Evolutionary conservation across 1,284 basidiomycete genomes (phyloP).

Genomic region (Puccinia polysora): DNA sequence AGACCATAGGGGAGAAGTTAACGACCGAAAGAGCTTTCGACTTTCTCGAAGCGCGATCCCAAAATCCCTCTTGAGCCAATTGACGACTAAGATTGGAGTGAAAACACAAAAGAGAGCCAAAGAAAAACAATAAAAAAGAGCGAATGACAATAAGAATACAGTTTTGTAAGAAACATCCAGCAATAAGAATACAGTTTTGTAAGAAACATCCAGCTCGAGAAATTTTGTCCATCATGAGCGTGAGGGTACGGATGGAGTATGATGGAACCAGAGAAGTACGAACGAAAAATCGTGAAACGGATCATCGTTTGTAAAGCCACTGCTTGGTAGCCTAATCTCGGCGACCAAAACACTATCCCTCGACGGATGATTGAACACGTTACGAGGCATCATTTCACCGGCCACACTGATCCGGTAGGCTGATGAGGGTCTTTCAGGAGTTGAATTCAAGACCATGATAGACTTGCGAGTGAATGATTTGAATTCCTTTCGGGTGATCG

Average conservation of each 20-base stretch:
- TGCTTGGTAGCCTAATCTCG: constrained; percentile 9
- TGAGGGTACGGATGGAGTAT: background rate
- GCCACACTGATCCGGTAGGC: constrained; percentile 3
- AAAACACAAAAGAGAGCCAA: too few relatives aligned
- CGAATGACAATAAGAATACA: too few relatives aligned
- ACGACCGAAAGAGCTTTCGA: too few relatives aligned
- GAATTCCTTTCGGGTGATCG: constrained; percentile 26
- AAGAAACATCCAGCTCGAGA: background rate
- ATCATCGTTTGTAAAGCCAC: constrained; percentile 16
- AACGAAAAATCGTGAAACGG: constrained; percentile 19
- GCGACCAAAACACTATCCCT: constrained; percentile 32
- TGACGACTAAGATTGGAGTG: too few relatives aligned
- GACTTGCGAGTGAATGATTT: constrained; percentile 42
- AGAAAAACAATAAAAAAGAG: too few relatives aligned
- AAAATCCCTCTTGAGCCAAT: too few relatives aligned
- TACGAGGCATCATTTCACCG: constrained; percentile 20
- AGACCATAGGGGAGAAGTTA: background rate
- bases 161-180: too few relatives aligned
- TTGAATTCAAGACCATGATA: constrained; percentile 35
- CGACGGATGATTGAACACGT: constrained; percentile 25
- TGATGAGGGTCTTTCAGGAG: background rate
- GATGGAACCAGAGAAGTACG: background rate
- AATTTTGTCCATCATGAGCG: background rate
- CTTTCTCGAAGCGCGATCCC: too few relatives aligned
- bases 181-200: too few relatives aligned